Base-by-base conservation (phyloP, 1,284 basidiomycete genomes). In the Cutaneotrichosporon cavernicola region DNA sequence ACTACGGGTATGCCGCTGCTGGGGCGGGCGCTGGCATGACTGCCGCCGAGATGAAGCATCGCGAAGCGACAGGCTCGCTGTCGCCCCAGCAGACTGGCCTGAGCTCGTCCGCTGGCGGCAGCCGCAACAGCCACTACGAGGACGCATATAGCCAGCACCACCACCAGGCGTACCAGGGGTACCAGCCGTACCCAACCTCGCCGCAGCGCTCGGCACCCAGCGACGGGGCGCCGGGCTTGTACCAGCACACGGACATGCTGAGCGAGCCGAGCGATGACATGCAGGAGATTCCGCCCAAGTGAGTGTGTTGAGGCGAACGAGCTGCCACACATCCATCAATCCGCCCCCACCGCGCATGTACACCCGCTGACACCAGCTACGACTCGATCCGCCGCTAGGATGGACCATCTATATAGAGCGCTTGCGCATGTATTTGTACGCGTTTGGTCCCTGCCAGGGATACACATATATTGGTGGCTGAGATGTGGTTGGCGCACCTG, bases 201-300 rank as follows among this genome's bases (percentile, higher is more conserved):
- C 43, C 31, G 30, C 36, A 11, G 38, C 34, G 34, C 21, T 31
- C 43, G 30, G 26, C 46, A 46, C 43, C 31, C 57, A 58, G 57
- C 46, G 46, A 58, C 51, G 21, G 58, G 52, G 10, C 21, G 52
- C 57, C 26, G 31, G 47, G 52, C 56, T 38, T 60, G 36, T 63
- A 61, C 61, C 52, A 61, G 60, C 56, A 62, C 60, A 50, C 63
- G 36, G 74, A 77, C 67, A 71, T 73, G 67, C 64, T 68, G 11
- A 68, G 67, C 43, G 62, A 70, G 21, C 38, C 47, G 14, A 67
- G 68, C 22, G 68, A 71, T 47, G 60, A 56, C 11, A 50, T 70
- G 22, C 55, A 67, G 32, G 77, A 79, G 70, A 76, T 79, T 26
- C 77, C 77, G 21, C 77, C 77, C 38, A 72, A 73, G 75, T 78